Percentiles rank a stretch among this genome's conserved stretches.
Evolutionary conservation across 2,329 filamentous ascomycete species (phyloP).

Genomic region (Raffaelea ambrosiae): DNA sequence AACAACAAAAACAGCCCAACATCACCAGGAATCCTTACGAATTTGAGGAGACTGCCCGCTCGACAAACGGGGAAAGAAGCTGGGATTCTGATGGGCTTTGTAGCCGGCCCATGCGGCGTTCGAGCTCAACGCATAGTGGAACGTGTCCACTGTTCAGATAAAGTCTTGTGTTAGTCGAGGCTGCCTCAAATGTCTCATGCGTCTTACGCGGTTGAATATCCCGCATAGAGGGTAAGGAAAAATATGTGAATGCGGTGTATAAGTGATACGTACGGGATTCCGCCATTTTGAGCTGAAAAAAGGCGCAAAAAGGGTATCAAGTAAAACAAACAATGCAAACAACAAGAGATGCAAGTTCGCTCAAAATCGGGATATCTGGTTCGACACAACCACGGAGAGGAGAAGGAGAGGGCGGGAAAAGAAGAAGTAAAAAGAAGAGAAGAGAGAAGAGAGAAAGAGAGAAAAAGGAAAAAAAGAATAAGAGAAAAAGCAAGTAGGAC

Average conservation of each 20-base stretch:
- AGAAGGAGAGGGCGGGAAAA: not conserved
- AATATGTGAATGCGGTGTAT: no score
- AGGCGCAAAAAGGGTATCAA: not conserved
- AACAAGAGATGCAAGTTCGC: not conserved
- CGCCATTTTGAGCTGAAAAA: not conserved
- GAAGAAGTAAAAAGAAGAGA: not conserved
- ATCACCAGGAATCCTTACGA: no score
- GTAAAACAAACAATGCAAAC: not conserved
- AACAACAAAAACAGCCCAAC: no score
- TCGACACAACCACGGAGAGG: not conserved
- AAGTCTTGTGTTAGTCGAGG: not conserved
- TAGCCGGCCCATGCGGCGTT: slow-evolving; percentile 65
- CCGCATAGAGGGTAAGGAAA: no score
- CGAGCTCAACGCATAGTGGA: slow-evolving; percentile 54
- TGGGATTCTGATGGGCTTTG: slow-evolving; percentile 56
- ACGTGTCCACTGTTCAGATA: slow-evolving; percentile 40
- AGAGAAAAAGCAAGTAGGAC: not conserved
- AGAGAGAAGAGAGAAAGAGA: not conserved
- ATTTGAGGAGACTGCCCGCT: slow-evolving; percentile 58
- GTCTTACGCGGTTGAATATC: no score
- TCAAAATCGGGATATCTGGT: not conserved
- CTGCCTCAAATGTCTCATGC: no score
- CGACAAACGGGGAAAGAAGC: slow-evolving; percentile 61
- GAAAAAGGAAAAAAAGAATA: not conserved
- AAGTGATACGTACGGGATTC: not conserved